These are phyloP conservation scores for Antitrichia curtipendula DNA, from an alignment of 225 moss, liverwort and hornwort genomes.

Conservation along the genomic window DNA sequence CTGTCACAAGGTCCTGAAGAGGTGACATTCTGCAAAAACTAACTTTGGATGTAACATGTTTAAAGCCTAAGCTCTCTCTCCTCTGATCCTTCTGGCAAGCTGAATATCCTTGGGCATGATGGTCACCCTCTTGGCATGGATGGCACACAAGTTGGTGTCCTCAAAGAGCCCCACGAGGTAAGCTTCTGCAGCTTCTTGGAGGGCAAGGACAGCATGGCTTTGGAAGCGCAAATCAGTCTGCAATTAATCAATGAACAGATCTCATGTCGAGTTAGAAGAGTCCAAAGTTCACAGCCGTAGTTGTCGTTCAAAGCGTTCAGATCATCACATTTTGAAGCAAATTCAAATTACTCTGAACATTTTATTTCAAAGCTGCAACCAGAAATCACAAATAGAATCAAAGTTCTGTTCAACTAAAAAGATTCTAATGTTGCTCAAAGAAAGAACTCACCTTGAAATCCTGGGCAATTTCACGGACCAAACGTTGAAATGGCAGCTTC, in stretches of 20 bases:
- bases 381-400: not conserved
- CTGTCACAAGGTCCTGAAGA: not conserved
- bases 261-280: not conserved
- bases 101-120: not conserved
- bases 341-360: not conserved
- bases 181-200: not conserved
- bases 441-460: slow-evolving; percentile 24
- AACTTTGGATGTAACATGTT: not conserved
- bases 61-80: not conserved
- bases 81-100: not conserved
- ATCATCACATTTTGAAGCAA: not conserved
- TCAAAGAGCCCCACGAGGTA: not conserved
- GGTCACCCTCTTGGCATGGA: not conserved
- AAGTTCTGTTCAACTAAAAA: not conserved
- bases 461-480: slow-evolving; percentile 24
- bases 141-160: not conserved
- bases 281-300: not conserved
- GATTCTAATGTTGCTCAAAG: not conserved
- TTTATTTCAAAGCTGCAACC: not conserved
- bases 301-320: not conserved
- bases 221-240: not conserved
- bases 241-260: not conserved
- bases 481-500: not conserved
- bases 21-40: not conserved
- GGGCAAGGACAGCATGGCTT: not conserved